phyloP scores from a whole-genome alignment of 768 basidiomycete species.

The Russula olivacea region DNA sequence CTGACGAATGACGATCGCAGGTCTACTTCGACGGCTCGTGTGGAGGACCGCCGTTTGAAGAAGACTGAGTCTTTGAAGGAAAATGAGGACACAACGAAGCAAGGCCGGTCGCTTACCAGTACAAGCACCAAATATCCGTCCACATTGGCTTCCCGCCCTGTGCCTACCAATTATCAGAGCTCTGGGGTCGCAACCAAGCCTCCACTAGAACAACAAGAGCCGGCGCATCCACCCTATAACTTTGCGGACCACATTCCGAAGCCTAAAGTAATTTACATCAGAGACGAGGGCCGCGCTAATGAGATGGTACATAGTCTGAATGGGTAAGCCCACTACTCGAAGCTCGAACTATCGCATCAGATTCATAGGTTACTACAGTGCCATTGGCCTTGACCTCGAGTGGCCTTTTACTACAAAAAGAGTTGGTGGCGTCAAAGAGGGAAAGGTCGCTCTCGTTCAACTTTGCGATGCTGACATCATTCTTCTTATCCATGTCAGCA shows the following conservation, averaged over 20 bases:
- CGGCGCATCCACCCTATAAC: conserved; percentile 33
- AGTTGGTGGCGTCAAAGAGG: conserved; percentile 27
- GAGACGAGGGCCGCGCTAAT: conserved; percentile 39
- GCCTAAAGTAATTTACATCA: conserved; percentile 38
- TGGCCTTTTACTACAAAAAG: conserved; percentile 39
- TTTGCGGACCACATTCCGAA: conserved; percentile 34
- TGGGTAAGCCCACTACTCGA: conserved; percentile 31
- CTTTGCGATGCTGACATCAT: conserved; percentile 40
- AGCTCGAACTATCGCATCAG: not conserved
- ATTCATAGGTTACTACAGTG: conserved; percentile 28
- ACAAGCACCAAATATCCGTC: not conserved
- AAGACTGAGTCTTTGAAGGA: conserved; percentile 7
- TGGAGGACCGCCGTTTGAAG: not conserved
- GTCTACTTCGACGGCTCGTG: not conserved
- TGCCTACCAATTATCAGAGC: not conserved
- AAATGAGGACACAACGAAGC: not conserved
- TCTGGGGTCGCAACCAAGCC: not conserved
- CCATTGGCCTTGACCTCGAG: conserved; percentile 49
- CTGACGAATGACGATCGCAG: conserved; percentile 1
- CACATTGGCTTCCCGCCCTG: not conserved
- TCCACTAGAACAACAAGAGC: not conserved
- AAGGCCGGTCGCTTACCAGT: not conserved
- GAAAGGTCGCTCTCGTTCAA: conserved; percentile 43
- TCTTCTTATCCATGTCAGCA: conserved; percentile 43
- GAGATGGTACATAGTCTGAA: conserved; percentile 35